Percentiles rank a stretch among this genome's conserved stretches.
phyloP scores from a whole-genome alignment of 352 stramenopile genomes.

The Nothophytophthora sp. region DNA sequence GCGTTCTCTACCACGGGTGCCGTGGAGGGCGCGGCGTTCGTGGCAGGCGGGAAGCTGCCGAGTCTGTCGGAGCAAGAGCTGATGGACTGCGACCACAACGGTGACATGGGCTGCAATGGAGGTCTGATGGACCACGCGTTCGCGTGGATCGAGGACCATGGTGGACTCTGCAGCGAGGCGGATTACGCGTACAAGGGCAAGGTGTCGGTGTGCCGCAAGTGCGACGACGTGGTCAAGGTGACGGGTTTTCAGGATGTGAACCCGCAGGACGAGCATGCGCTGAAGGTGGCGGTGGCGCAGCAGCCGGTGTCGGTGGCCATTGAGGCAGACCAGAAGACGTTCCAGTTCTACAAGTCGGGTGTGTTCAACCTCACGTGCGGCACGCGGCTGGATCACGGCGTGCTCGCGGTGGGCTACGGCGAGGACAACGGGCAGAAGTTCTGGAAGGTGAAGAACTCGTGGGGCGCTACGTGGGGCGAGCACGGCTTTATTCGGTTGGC shows the following conservation, averaged over 20 bases:
- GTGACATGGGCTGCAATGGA: slow-evolving; percentile 96
- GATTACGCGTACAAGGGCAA: slow-evolving; percentile 95
- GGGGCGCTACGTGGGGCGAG: slow-evolving; percentile 87
- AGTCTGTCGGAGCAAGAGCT: slow-evolving; percentile 98
- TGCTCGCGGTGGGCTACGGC: slow-evolving; percentile 94
- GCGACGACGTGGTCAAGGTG: slow-evolving; percentile 88
- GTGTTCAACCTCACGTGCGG: slow-evolving; percentile 59
- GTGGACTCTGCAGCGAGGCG: slow-evolving; percentile 90
- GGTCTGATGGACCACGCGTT: slow-evolving; percentile 98
- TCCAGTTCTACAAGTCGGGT: slow-evolving; percentile 76
- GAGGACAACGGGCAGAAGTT: slow-evolving; percentile 84
- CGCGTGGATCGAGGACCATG: slow-evolving; percentile 92
- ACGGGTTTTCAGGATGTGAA: slow-evolving; percentile 73
- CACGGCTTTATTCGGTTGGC: slow-evolving; percentile 89
- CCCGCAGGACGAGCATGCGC: slow-evolving; percentile 62
- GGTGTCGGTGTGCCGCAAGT: slow-evolving; percentile 74
- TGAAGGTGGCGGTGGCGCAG: slow-evolving; percentile 83
- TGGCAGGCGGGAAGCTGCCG: slow-evolving; percentile 90
- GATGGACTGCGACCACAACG: slow-evolving; percentile 94
- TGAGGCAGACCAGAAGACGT: slow-evolving; percentile 76
- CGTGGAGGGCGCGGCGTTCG: slow-evolving; percentile 96
- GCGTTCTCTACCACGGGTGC: slow-evolving; percentile 96
- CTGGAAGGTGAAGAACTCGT: slow-evolving; percentile 96
- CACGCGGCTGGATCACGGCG: slow-evolving; percentile 92
- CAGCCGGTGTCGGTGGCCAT: slow-evolving; percentile 87